phyloP scores from a whole-genome alignment of 352 stramenopile genomes.

The Globisporangium cylindrosporum region DNA sequence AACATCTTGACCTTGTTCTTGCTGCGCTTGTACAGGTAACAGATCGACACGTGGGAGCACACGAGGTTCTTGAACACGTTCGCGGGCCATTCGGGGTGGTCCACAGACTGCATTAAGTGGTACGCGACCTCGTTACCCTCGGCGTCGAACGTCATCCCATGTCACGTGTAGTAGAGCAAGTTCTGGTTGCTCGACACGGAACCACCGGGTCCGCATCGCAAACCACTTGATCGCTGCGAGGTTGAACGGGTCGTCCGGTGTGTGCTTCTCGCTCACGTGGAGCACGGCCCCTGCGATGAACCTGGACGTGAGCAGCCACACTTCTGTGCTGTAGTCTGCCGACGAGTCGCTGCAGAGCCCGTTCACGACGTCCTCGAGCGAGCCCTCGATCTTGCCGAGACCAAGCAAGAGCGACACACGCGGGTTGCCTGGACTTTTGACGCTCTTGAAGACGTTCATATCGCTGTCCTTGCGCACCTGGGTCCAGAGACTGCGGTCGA shows the following conservation, averaged over 20 bases:
- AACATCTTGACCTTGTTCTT: slow-evolving; percentile 29
- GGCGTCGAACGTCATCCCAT: slow-evolving; percentile 30
- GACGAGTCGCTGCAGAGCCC: slow-evolving; percentile 40
- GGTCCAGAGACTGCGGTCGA: slow-evolving; percentile 13
- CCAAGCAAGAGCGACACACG: neutral
- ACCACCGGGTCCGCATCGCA: slow-evolving; percentile 24
- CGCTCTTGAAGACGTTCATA: slow-evolving; percentile 8
- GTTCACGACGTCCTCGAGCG: slow-evolving; percentile 31
- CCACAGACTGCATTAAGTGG: slow-evolving; percentile 43
- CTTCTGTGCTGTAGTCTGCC: slow-evolving; percentile 24
- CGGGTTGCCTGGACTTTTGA: neutral
- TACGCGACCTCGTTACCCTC: slow-evolving; percentile 31
- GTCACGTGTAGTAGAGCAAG: slow-evolving; percentile 13
- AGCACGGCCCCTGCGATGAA: slow-evolving; percentile 27
- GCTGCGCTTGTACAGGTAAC: slow-evolving; percentile 36
- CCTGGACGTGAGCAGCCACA: slow-evolving; percentile 26
- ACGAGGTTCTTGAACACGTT: slow-evolving; percentile 28
- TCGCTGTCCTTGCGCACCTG: slow-evolving; percentile 6
- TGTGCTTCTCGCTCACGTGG: slow-evolving; percentile 27
- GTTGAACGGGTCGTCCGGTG: slow-evolving; percentile 24
- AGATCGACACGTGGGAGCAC: slow-evolving; percentile 25
- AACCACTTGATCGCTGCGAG: slow-evolving; percentile 46
- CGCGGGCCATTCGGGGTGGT: slow-evolving; percentile 35
- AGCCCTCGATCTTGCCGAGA: slow-evolving; percentile 1
- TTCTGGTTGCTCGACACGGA: slow-evolving; percentile 27